Evolutionary conservation across 805 yeast species (phyloP), one percentile per base, ranked within the genome.

Genomic region (Torulaspora microellipsoides): DNA sequence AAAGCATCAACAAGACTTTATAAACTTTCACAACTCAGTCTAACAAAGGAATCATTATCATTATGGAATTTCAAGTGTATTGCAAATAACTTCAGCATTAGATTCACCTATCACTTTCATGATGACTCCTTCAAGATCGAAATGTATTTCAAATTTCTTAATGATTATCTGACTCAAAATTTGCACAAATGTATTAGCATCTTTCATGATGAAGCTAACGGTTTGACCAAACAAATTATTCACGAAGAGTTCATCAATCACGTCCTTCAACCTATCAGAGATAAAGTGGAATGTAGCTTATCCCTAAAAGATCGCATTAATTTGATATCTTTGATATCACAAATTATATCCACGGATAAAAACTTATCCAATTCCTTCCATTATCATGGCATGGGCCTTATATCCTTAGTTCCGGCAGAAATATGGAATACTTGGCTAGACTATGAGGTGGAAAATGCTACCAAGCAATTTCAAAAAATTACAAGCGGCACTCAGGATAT

Each of bases 51-150:
- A 5, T 17, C 36, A 2, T 29, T 23, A 8, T 23, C 32, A 8
- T 10, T 43, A 23, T 77, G 81, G 80, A 80, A 76, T 1, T 60
- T 77, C 15, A 72, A 71, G 29, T 52, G 67, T 0, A 55, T 78
- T 8, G 59, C 80, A 1, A 62, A 68, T 23, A 76, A 76, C 31
- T 70, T 78, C 47, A 57, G 63, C 12, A 55, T 68, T 6, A 67
- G 82, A 39, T 80, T 79, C 55, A 67, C 74, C 31, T 80, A 71
- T 58, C 84, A 79, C 55, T 79, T 79, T 61, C 70, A 71, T 43
- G 58, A 65, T 4, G 45, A 66, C n/a, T 31, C 74, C 67, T 55
- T 53, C 8, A 42, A 73, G 69, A 36, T 55, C 15, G 82, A 79
- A 53, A 69, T 77, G 65, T 77, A 79, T 27, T 69, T 76, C 47